These are phyloP conservation scores for Cadophora sp. DNA, from an alignment of 2,329 filamentous ascomycete species.

Conservation along the genomic window DNA sequence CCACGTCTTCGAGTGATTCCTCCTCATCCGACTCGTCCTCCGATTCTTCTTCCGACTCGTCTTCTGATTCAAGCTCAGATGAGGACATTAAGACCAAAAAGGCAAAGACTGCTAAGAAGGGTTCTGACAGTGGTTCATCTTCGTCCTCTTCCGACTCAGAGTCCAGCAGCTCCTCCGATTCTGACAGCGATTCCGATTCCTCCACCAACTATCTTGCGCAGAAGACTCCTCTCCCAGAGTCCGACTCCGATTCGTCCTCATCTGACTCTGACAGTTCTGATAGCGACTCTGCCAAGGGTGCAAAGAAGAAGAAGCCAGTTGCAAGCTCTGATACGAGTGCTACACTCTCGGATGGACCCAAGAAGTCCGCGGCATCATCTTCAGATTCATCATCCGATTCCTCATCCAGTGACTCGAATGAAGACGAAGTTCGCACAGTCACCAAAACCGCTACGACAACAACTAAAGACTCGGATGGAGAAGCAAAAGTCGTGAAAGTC, in stretches of 20 bases:
- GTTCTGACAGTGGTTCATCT: constrained; percentile 32
- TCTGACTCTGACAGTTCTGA: constrained; percentile 47
- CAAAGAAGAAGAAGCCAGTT: constrained; percentile 51
- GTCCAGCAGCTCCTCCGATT: constrained; percentile 36
- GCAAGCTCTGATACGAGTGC: constrained; percentile 43
- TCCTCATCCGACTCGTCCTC: constrained; percentile 45
- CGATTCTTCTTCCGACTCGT: constrained; percentile 46
- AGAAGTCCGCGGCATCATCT: constrained; percentile 34
- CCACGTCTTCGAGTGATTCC: constrained; percentile 32
- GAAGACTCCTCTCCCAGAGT: constrained; percentile 40
- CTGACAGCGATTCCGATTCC: constrained; percentile 38
- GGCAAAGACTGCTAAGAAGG: constrained; percentile 20
- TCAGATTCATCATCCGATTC: constrained; percentile 38
- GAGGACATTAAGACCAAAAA: constrained; percentile 27
- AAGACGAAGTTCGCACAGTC: constrained; percentile 32
- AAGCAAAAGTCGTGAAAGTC: constrained; percentile 33
- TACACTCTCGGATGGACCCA: constrained; percentile 42
- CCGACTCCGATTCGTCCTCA: constrained; percentile 38
- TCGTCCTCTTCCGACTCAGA: constrained; percentile 38
- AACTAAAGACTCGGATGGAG: constrained; percentile 35
- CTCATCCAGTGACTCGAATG: constrained; percentile 36
- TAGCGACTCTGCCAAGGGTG: constrained; percentile 50
- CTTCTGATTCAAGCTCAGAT: constrained; percentile 46
- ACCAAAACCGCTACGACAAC: constrained; percentile 49
- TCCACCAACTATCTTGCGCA: constrained; percentile 40